Evolutionary conservation across 768 basidiomycete species (phyloP), one percentile per base, ranked within the genome.

Genomic region (Xerocomellus chrysenteron): DNA sequence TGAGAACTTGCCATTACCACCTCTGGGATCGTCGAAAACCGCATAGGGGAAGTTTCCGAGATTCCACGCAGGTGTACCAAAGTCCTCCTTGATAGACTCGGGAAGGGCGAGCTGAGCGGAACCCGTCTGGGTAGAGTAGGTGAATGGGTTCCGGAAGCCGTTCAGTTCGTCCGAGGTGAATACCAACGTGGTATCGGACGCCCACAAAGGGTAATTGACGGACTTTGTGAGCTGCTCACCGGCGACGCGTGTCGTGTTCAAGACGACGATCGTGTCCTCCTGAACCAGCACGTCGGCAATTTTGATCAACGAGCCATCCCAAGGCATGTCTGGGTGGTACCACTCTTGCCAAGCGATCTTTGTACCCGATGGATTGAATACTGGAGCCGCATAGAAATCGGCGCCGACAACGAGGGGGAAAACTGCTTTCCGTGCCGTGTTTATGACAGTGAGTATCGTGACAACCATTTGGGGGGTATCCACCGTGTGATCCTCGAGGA

Each of bases 311-410:
- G 79, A 74, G 4, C 84, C 85, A 62, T 87, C 82, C 87, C 87
- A 92, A 14, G 88, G 82, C 85, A 86, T 85, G 57, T 85, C 78
- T 0, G 86, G 85, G 49, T 86, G 86, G 58, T 69, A 78, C 89
- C 88, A 89, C 57, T 85, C 77, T 41, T 82, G 74, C 84, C 84
- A 92, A 1, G 78, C 79, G 17, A 90, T 61, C 50, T 74, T 76
- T 36, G 68, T 73, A 1, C 87, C 88, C 57, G 85, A 79, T 0
- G 83, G 80, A 32, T 82, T 83, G 73, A 87, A 85, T 28, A 68
- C 71, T 0, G 87, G 83, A 1, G 76, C 68, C 43, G 80, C 77
- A 68, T 92, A 93, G 73, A 92, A 92, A 65, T 91, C 88, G 5
- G 83, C 82, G 6, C 86, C 88, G 0, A 76, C 71, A 2, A 74